A percentile compares a stretch with the other conserved stretches of the same genome.
Conservation (phyloP, 2,329 filamentous ascomycete genomes). For the Penicillium crustosum region DNA sequence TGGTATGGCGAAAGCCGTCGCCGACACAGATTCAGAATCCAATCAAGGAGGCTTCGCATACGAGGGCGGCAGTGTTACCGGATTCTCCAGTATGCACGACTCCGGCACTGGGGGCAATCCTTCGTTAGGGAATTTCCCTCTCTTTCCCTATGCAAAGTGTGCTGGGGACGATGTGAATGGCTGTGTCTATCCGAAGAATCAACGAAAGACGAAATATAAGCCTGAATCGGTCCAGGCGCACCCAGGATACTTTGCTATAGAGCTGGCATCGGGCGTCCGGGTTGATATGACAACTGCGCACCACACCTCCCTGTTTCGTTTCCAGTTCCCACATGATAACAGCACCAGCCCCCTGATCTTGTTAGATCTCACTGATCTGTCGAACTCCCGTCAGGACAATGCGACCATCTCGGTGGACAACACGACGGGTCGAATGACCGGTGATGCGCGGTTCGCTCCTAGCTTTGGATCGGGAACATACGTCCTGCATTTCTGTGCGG, state of each 20-base stretch:
- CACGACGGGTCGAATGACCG: conserved; percentile 60
- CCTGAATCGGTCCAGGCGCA: conserved; percentile 56
- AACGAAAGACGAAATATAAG: conserved; percentile 50
- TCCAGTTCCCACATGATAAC: conserved; percentile 55
- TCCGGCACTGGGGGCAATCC: conserved; percentile 54
- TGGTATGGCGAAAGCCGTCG: conserved; percentile 58
- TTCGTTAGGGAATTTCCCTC: conserved; percentile 70
- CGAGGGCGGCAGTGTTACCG: conserved; percentile 52
- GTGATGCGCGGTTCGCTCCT: conserved; percentile 60
- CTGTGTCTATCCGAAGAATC: conserved; percentile 60
- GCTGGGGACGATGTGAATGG: conserved; percentile 59
- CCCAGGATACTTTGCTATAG: conserved; percentile 66
- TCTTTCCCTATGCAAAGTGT: conserved; percentile 67
- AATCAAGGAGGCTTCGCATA: conserved; percentile 59
- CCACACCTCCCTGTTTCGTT: conserved; percentile 64
- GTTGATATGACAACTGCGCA: conserved; percentile 67
- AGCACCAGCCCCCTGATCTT: conserved; percentile 63
- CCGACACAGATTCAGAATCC: conserved; percentile 51
- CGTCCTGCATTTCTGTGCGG: conserved; percentile 63
- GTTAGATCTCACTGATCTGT: conserved; percentile 64
- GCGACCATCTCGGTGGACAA: conserved; percentile 58
- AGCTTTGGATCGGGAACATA: conserved; percentile 66
- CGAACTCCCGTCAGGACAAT: conserved; percentile 60
- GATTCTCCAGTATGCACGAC: conserved; percentile 54
- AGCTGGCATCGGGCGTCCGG: conserved; percentile 56